Base-by-base conservation (phyloP, 345 rosid genomes). In the Gossypium anomalum region DNA sequence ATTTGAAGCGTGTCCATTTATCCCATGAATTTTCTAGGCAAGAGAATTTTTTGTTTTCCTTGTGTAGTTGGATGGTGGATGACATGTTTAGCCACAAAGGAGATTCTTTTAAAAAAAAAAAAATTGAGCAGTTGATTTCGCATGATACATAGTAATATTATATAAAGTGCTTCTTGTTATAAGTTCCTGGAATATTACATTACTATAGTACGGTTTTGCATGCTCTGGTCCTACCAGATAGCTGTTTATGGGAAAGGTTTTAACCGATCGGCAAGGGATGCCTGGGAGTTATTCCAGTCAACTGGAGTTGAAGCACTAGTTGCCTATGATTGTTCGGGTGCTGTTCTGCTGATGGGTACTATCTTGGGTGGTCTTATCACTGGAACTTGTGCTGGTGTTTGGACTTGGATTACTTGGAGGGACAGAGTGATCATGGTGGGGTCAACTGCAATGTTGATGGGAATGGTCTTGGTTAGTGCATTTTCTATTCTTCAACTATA, bases 221-320 rank as follows among this genome's bases (percentile, higher is more conserved):
- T 4, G 59, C n/a, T 59, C 9, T 81, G 55, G n/a, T 62, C 27
- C 76, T 51, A 77, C 73, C 88, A 95, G 98, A 93, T 93, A 72
- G 99, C 93, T 61, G 97, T 95, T 70, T 83, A 86, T 80, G 99
- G 99, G 22, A 93, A 93, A 91, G 88, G 92, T 75, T 95, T 95
- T 76, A 93, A 95, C 78, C 91, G 80, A 66, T 91, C 99, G 49
- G 99, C 99, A 20, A 89, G 99, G 75, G 99, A 95, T 80, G 98
- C 98, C 2, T 95, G 98, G 99, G 99, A 95, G 70, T 76, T 93
- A 75, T 91, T 95, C 77, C 99, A 95, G 80, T 95, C 97, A 65
- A 95, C 98, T 15, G 99, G 99, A 60, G 99, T 95, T 72, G 99
- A 95, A 78, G 92, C 99, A 60, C 93, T 95, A 57, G 88, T 95